Conservation (phyloP, 1,284 basidiomycete genomes). For the Inonotus obliquus region DNA sequence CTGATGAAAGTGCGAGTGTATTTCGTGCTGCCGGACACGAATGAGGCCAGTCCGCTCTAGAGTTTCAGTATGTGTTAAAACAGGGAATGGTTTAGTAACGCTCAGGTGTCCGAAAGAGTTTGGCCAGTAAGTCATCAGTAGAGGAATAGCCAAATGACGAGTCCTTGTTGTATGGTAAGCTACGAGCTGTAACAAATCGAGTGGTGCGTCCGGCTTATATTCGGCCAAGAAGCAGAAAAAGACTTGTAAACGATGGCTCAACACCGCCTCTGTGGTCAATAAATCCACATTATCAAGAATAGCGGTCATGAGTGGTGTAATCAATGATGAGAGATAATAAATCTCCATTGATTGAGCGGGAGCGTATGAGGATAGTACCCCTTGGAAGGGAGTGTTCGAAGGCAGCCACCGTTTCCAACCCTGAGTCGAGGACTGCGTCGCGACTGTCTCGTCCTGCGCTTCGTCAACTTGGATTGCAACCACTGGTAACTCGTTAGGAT, state of each 20-base stretch:
- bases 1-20: slow-evolving; percentile 50
- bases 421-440: slow-evolving; percentile 31
- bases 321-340: slow-evolving; percentile 55
- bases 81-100: slow-evolving; percentile 47
- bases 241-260: slow-evolving; percentile 50
- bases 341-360: slow-evolving; percentile 50
- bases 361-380: slow-evolving; percentile 46
- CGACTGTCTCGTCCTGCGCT: slow-evolving; percentile 34
- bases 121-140: slow-evolving; percentile 64
- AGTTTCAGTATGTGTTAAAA: slow-evolving; percentile 30
- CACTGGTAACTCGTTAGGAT: slow-evolving; percentile 29
- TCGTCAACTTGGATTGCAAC: slow-evolving; percentile 62
- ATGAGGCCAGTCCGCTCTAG: slow-evolving; percentile 6
- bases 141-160: slow-evolving; percentile 48
- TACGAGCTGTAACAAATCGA: slow-evolving; percentile 65
- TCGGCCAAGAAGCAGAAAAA: slow-evolving; percentile 55
- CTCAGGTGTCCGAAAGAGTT: slow-evolving; percentile 60
- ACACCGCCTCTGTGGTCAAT: slow-evolving; percentile 27
- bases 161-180: slow-evolving; percentile 57
- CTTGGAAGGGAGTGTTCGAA: slow-evolving; percentile 19
- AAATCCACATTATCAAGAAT: slow-evolving; percentile 53
- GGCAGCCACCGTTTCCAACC: slow-evolving; percentile 32
- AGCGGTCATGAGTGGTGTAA: slow-evolving; percentile 53
- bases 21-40: slow-evolving; percentile 19
- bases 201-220: slow-evolving; percentile 61